Base-by-base conservation (phyloP, 2,329 filamentous ascomycete genomes). In the Penicillium olsonii region DNA sequence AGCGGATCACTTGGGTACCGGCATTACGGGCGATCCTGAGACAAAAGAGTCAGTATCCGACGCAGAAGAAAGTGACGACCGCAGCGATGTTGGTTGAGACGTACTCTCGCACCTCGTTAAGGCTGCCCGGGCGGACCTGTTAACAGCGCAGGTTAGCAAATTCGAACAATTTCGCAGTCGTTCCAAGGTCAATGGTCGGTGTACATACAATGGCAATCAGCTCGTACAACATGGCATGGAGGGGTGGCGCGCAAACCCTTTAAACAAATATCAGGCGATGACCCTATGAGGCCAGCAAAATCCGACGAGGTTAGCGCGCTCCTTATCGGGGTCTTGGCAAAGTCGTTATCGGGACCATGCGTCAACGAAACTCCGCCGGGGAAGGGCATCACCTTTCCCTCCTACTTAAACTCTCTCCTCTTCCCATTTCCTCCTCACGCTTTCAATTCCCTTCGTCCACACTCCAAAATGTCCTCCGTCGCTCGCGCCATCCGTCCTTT, bases 91-190 rank as follows among this genome's bases (percentile, higher is more conserved):
- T 20, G 50, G 52, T 56, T 54, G 55, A 48, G 60, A 77, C 82
- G 62, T 84, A 96, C 91, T 97, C 92, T 84, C 92, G 95, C 66
- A 96, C 92, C 81, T 97, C 92, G 69, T 81, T 78, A 69, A 96
- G 77, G 75, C 84, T 92, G 80, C 90, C 90, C 61, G 91, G 90
- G 68, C 94, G 92, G 77, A 95, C 91, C 94, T 97, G 68, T 48
- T 42, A 45, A 43, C 48, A 42, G 42, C 33, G 26, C 20, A 3
- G 33, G 45, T 62, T 55, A 62, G 57, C 45, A 17, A 50, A 37
- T 38, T 10, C 18, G 24, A 18, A 35, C 24, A 50, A 48, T 22
- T 46, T 8, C 34, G 26, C 27, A 34, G 48, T 22, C 26, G 14
- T 31, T 7, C 22, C 15, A 41, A 17, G 41, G 42, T 19, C 18